Evolutionary conservation across 2,329 filamentous ascomycete species (phyloP).

Genomic region (Fusarium sp.): DNA sequence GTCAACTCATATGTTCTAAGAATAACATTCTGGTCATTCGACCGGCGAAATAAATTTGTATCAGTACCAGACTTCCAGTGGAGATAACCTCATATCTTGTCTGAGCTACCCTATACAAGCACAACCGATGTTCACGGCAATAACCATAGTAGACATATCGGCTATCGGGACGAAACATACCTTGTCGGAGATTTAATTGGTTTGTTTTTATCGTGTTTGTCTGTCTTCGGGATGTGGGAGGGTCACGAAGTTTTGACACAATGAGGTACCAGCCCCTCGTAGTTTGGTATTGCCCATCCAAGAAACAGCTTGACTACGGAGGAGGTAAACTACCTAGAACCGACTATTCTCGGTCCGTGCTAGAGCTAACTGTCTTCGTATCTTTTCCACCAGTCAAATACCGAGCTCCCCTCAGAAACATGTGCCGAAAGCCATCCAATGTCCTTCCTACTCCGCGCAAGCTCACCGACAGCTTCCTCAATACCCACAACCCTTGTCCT

Average conservation of each 20-base stretch:
- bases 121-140: not conserved
- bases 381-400: not conserved
- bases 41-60: not conserved
- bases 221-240: not conserved
- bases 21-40: not conserved
- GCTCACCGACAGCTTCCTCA: not conserved
- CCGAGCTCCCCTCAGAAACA: not conserved
- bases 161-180: too few relatives aligned
- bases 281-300: not conserved
- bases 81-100: not conserved
- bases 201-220: not conserved
- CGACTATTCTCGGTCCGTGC: not conserved
- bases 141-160: not conserved
- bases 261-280: not conserved
- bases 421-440: not conserved
- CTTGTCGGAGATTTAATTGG: not conserved
- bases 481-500: not conserved
- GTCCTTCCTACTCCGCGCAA: not conserved
- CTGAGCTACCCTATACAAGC: not conserved
- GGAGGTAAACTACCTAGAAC: not conserved
- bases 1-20: not conserved
- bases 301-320: not conserved
- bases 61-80: too few relatives aligned
- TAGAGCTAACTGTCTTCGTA: not conserved
- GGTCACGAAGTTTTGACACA: not conserved